A percentile compares a stretch with the other conserved stretches of the same genome.
These are phyloP conservation scores for Mortierella antarctica DNA, from an alignment of 192 early-diverging fungal species.

Conservation along the genomic window DNA sequence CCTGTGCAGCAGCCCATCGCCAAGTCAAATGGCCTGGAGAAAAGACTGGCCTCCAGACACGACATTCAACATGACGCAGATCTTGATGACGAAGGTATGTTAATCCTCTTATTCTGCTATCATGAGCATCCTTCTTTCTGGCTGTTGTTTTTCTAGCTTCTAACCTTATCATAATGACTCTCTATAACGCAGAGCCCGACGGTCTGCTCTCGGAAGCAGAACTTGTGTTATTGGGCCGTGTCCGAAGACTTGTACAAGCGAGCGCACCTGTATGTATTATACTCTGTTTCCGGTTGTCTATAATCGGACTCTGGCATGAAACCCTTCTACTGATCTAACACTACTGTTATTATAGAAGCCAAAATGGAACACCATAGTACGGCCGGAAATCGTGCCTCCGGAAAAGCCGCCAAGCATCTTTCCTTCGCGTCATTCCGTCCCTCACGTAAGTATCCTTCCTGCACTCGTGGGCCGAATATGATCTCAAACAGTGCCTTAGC, in stretches of 20 bases:
- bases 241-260: constrained; percentile 4
- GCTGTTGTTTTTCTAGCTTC: neutral
- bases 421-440: constrained; percentile 8
- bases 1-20: no score
- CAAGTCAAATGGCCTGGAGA: neutral
- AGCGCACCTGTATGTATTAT: neutral
- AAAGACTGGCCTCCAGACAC: neutral
- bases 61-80: neutral
- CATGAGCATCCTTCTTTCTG: neutral
- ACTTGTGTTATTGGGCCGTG: neutral
- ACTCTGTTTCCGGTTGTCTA: no score
- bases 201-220: constrained; percentile 1
- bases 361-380: neutral
- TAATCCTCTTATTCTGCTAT: neutral
- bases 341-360: constrained; percentile 7
- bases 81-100: neutral
- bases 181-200: neutral
- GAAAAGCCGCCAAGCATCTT: constrained; percentile 10
- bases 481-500: neutral
- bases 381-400: neutral
- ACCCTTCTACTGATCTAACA: neutral
- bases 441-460: neutral
- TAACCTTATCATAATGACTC: neutral
- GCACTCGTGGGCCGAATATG: neutral
- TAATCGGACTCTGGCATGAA: neutral